Conservation (phyloP, 139 green algal species). For the Tetraselmis chui region DNA sequence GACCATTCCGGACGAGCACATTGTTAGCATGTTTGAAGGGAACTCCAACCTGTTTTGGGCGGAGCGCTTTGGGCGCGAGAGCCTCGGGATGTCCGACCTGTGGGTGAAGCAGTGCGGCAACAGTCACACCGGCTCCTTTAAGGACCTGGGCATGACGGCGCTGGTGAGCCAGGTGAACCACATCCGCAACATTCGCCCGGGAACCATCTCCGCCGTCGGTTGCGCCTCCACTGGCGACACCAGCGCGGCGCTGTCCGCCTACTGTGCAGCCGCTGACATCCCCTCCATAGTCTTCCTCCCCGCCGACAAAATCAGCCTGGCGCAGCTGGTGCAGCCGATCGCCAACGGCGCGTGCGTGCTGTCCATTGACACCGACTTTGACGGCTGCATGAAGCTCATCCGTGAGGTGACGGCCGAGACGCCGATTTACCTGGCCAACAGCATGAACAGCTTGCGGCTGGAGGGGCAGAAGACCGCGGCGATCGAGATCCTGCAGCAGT, state of each 20-base stretch:
- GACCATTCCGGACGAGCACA: constrained; percentile 84
- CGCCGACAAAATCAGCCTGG: constrained; percentile 25
- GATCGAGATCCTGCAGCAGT: background rate
- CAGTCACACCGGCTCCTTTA: constrained; percentile 97
- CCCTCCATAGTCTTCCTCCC: constrained; percentile 99
- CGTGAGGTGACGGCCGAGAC: background rate
- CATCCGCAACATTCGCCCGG: constrained; percentile 79
- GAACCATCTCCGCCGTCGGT: constrained; percentile 85
- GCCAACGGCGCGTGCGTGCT: background rate
- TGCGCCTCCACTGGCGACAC: constrained; percentile 94
- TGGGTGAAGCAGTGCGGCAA: constrained; percentile 99
- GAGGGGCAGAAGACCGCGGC: background rate
- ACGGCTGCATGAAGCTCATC: background rate
- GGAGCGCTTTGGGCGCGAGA: constrained; percentile 90
- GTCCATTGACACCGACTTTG: background rate
- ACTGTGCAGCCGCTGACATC: constrained; percentile 94
- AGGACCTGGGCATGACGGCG: constrained; percentile 99
- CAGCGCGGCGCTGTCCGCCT: constrained; percentile 86
- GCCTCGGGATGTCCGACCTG: constrained; percentile 90
- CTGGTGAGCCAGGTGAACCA: constrained; percentile 89
- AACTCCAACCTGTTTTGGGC: constrained; percentile 99
- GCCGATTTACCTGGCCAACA: background rate
- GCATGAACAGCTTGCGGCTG: background rate
- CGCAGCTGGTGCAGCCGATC: background rate
- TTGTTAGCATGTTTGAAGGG: constrained; percentile 99